Conservation (phyloP, 139 green algal genomes). For the Chlamydomonas sp. region DNA sequence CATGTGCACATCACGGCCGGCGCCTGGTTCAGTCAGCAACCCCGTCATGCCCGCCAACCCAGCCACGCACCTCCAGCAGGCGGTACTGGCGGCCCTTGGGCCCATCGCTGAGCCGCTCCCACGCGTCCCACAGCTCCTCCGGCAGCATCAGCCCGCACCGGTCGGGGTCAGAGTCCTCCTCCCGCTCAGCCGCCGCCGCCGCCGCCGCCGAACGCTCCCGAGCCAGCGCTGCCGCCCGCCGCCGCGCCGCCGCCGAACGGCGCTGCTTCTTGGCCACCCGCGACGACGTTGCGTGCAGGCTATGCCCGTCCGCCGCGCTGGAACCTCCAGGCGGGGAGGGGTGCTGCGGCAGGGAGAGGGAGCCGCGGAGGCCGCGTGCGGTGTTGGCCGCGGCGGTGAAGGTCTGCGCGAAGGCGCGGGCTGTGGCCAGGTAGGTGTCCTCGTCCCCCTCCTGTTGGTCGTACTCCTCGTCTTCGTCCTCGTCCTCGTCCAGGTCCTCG, state of each 20-base stretch:
- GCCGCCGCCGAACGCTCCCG: too few species aligned
- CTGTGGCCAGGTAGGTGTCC: neutral
- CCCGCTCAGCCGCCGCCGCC: neutral
- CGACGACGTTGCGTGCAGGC: too few species aligned
- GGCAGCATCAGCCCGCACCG: constrained; percentile 22
- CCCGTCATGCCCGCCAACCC: too few species aligned
- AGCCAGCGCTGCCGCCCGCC: neutral
- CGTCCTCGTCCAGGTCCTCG: neutral
- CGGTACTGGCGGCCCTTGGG: constrained; percentile 39
- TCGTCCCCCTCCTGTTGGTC: neutral
- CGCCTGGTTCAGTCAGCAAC: too few species aligned
- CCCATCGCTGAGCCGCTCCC: constrained; percentile 27
- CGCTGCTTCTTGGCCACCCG: too few species aligned
- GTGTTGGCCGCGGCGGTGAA: too few species aligned
- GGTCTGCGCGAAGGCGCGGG: too few species aligned
- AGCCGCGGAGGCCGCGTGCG: too few species aligned
- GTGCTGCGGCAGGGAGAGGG: neutral
- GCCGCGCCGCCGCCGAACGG: too few species aligned
- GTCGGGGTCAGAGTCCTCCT: neutral
- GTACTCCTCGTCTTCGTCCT: neutral
- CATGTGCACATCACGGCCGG: too few species aligned
- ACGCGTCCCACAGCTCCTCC: constrained; percentile 32
- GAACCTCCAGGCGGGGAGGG: too few species aligned
- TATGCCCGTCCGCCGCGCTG: too few species aligned
- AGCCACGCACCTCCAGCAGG: constrained; percentile 17